Evolutionary conservation across 176 grass and related monocot genomes (phyloP), one percentile per base, ranked within the genome.

Genomic region (Oryza meyeriana): DNA sequence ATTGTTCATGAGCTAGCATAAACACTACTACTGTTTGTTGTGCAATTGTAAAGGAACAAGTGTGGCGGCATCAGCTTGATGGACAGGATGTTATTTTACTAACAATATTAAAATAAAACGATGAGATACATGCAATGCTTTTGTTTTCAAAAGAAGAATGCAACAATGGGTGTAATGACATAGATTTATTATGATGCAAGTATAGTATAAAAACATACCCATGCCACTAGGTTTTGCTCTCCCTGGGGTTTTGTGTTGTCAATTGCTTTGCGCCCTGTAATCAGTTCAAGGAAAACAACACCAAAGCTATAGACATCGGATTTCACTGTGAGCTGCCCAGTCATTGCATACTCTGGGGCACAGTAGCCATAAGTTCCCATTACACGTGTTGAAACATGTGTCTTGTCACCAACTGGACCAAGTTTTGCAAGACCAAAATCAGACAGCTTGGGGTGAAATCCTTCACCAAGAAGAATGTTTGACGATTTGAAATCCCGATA

Each of bases 261-360:
- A 83, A 97, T 91, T 63, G 94, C 94, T 85, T 93, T 97, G 13
- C 91, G 90, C 33, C 94, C 94, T 18, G 91, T 97, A 41, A 97
- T 97, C 69, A 97, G 72, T 76, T 97, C 94, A 61, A 97, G 91
- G 83, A 97, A 97, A 47, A 97, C 94, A 12, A 97, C 94, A 6
- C 94, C 94, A 28, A 97, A 97, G 35, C 94, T 97, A 81, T 97
- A 97, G 29, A 97, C 94, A 85, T 97, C 94, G 3, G 91, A 91
- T 84, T 97, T 97, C 27, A 93, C 86, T 12, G 94, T 97, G 59
- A 97, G 86, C 78, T 97, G 91, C 40, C 94, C 94, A 18, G 94
- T 97, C 94, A 97, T 93, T 44, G 94, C 94, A 91, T 97, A 97
- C 73, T 97, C 94, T 71, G 94, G 94, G 12, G 94, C 94, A 85